Evolutionary conservation across 2,329 filamentous ascomycete species (phyloP).

Genomic region (Bisporella sp.): DNA sequence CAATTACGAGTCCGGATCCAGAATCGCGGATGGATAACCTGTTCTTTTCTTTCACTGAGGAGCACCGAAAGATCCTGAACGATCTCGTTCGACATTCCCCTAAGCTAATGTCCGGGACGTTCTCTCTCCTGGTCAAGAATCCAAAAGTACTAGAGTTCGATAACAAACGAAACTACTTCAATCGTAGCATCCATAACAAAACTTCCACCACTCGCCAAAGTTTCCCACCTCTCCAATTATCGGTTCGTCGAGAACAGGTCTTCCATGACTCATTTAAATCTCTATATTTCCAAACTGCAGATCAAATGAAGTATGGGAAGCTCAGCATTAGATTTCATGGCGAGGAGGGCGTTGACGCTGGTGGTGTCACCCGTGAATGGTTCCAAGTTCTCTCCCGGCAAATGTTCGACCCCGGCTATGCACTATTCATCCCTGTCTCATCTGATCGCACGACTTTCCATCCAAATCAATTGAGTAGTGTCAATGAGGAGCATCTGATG

Average conservation of each 20-base stretch:
- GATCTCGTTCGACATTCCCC: constrained; percentile 96
- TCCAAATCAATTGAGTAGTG: constrained; percentile 85
- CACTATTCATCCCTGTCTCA: constrained; percentile 90
- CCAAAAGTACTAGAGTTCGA: constrained; percentile 98
- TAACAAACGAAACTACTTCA: constrained; percentile 99
- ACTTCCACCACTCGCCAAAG: constrained; percentile 64
- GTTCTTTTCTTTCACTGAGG: constrained; percentile 97
- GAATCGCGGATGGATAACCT: constrained; percentile 79
- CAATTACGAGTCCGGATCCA: constrained; percentile 70
- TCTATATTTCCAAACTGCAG: constrained; percentile 92
- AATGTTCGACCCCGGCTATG: constrained; percentile 99
- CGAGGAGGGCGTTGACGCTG: constrained; percentile 95
- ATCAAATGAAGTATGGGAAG: constrained; percentile 99
- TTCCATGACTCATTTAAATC: constrained; percentile 98
- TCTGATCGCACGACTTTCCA: constrained; percentile 98
- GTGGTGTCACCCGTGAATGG: constrained; percentile 96
- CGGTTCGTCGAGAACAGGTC: constrained; percentile 86
- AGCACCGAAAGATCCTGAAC: constrained; percentile 95
- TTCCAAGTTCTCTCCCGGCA: constrained; percentile 95
- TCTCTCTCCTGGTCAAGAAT: constrained; percentile 93
- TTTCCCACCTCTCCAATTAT: constrained; percentile 70
- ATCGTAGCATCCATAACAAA: constrained; percentile 77
- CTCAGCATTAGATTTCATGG: constrained; percentile 95
- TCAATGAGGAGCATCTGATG: constrained; percentile 92
- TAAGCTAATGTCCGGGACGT: constrained; percentile 97